Base-by-base conservation (phyloP, 768 basidiomycete species). In the Suillus plorans region DNA sequence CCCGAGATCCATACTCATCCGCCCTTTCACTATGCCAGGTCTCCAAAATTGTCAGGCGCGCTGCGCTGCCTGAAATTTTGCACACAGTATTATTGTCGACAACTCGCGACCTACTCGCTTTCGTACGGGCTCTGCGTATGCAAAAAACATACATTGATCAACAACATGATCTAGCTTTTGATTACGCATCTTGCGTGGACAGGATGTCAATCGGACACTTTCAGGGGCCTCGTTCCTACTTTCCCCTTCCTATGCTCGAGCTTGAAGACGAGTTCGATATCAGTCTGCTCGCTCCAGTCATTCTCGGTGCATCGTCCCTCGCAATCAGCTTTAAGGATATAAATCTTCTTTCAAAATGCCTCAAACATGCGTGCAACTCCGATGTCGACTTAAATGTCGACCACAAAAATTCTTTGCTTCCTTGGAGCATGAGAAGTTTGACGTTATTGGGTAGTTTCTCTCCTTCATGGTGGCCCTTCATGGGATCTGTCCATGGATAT, bases 11-110 rank as follows among this genome's bases (percentile, higher is more conserved):
- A 10, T 73, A 72, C 61, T 63, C 68, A 41, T 75, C 72, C 18
- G 76, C 76, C 6, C 56, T 72, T n/a, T 63, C 75, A 4, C 71
- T 82, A n/a, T 72, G 75, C 34, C 67, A 64, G 16, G 79, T 80
- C 18, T 82, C 78, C 8, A 69, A 67, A 47, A 58, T 62, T 22
- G 57, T 81, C 31, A 76, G 80, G 20, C 72, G 69, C 16, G 68
- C 69, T 31, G 69, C 73, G 28, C 80, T 83, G 76, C 79, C 76
- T 36, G 66, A 72, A 62, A 72, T 83, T n/a, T 5, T n/a, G 34
- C 20, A 36, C 20, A 55, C 34, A n/a, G 53, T 55, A 36, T 36
- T 55, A 20, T 5, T 55, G 31, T 2, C 34, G 20, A 7, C 10
- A 34, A 0, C 34, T n/a, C 10, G 2, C 10, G 2, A n/a, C 5